A percentile compares a stretch with the other conserved stretches of the same genome.
Evolutionary conservation across 139 green algal species (phyloP).

Genomic region (Parachlorella kessleri): DNA sequence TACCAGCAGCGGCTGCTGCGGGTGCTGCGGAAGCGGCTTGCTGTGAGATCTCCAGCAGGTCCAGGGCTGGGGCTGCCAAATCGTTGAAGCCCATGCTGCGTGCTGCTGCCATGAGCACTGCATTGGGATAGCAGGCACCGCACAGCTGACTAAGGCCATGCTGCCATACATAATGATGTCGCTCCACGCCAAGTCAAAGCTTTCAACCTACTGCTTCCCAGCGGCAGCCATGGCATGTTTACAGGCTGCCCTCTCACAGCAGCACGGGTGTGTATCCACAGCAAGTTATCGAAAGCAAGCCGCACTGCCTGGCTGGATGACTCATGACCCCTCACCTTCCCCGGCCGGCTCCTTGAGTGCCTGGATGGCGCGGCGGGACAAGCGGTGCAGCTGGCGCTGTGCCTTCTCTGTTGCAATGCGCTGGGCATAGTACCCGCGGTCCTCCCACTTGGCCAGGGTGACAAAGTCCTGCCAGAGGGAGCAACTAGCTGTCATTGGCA

Average conservation of each 20-base stretch:
- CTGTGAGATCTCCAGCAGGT: background rate
- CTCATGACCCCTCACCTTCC: too few species aligned
- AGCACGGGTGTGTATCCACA: too few species aligned
- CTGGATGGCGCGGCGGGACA: slow-evolving; percentile 32
- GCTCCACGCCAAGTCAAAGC: too few species aligned
- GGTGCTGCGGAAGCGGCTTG: background rate
- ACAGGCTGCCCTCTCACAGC: too few species aligned
- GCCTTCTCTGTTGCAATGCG: slow-evolving; percentile 73
- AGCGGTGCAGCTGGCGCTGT: slow-evolving; percentile 86
- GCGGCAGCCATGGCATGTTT: too few species aligned
- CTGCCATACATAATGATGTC: too few species aligned
- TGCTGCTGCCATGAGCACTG: background rate
- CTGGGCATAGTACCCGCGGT: slow-evolving; percentile 89
- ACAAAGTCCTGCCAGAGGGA: slow-evolving; percentile 82
- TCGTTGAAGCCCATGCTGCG: slow-evolving; percentile 34
- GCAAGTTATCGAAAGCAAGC: too few species aligned
- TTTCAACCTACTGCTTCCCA: too few species aligned
- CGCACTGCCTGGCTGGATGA: too few species aligned
- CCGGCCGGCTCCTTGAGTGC: slow-evolving; percentile 40
- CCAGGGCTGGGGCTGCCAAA: background rate
- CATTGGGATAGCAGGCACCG: slow-evolving; percentile 1
- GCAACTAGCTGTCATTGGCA: background rate
- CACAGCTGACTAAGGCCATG: too few species aligned
- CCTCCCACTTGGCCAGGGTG: slow-evolving; percentile 95
- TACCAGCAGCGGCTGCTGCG: background rate